A percentile compares a stretch with the other conserved stretches of the same genome.
Conservation (phyloP, 345 rosid genomes). For the Syzygium grande region DNA sequence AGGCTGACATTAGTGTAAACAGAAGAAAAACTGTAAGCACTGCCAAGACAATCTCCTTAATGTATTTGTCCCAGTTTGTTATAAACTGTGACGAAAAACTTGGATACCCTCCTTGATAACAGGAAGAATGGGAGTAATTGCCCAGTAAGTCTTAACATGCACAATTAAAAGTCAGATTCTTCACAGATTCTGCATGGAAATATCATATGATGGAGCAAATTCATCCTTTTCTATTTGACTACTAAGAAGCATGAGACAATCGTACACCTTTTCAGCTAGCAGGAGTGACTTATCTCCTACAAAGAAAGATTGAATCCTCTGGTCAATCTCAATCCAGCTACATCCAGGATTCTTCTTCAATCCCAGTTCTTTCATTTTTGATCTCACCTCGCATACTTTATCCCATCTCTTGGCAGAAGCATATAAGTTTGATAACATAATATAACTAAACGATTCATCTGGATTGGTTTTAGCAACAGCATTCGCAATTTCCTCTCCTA, state of each 20-base stretch:
- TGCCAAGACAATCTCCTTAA: neutral
- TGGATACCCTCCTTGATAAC: neutral
- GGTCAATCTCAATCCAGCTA: slow-evolving; percentile 70
- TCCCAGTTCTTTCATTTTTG: slow-evolving; percentile 50
- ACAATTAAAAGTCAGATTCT: neutral
- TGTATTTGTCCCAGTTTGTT: neutral
- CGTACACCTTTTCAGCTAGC: slow-evolving; percentile 19
- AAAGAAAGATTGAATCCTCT: slow-evolving; percentile 38
- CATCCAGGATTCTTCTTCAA: slow-evolving; percentile 63
- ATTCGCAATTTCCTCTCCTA: slow-evolving; percentile 42
- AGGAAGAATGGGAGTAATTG: neutral
- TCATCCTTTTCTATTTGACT: slow-evolving; percentile 45
- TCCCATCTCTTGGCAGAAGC: slow-evolving; percentile 58
- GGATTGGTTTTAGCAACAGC: slow-evolving; percentile 34
- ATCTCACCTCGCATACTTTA: slow-evolving; percentile 40
- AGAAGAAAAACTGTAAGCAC: neutral
- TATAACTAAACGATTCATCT: slow-evolving; percentile 34
- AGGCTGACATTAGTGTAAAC: neutral
- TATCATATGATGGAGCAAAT: neutral
- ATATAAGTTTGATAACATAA: slow-evolving; percentile 39
- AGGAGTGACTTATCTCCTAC: slow-evolving; percentile 32
- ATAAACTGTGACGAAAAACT: neutral
- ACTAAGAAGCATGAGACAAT: slow-evolving; percentile 39
- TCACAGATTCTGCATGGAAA: neutral
- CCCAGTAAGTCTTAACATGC: neutral